Evolutionary conservation across 2,329 filamentous ascomycete genomes (phyloP).

Genomic region (Sporothrix luriei): DNA sequence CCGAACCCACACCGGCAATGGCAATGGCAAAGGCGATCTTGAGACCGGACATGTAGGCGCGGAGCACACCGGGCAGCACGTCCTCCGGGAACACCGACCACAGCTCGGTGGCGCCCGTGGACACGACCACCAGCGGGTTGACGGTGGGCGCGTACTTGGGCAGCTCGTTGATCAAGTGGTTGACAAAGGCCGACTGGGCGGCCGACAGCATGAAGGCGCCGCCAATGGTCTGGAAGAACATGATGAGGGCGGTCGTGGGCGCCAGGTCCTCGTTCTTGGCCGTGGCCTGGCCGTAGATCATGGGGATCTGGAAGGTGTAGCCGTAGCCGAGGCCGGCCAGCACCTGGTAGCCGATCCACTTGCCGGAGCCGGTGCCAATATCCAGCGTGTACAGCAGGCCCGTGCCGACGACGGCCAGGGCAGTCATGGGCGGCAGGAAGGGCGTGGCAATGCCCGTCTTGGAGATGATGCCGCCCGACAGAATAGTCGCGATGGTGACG

Average conservation of each 20-base stretch:
- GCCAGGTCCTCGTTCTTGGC: slow-evolving; percentile 44
- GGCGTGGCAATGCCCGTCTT: slow-evolving; percentile 41
- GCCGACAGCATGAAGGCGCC: slow-evolving; percentile 53
- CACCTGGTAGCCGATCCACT: slow-evolving; percentile 55
- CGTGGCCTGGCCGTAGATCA: slow-evolving; percentile 45
- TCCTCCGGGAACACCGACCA: slow-evolving; percentile 50
- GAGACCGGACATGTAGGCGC: slow-evolving; percentile 57
- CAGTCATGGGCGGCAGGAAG: slow-evolving; percentile 43
- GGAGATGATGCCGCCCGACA: slow-evolving; percentile 43
- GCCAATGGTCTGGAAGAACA: slow-evolving; percentile 51
- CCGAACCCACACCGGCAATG: slow-evolving; percentile 31
- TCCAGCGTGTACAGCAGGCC: slow-evolving; percentile 47
- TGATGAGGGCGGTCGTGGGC: slow-evolving; percentile 46
- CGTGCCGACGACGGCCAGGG: slow-evolving; percentile 44
- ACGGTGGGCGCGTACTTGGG: slow-evolving; percentile 34
- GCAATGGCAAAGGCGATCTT: slow-evolving; percentile 39
- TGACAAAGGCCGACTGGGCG: slow-evolving; percentile 47
- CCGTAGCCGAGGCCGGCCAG: slow-evolving; percentile 52
- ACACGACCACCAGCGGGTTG: slow-evolving; percentile 38
- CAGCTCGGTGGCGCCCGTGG: slow-evolving; percentile 54
- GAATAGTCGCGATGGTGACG: slow-evolving; percentile 45
- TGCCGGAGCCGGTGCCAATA: slow-evolving; percentile 40
- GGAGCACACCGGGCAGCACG: slow-evolving; percentile 53
- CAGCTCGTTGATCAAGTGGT: slow-evolving; percentile 42
- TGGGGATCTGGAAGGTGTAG: slow-evolving; percentile 50